A percentile compares a stretch with the other conserved stretches of the same genome.
Conservation (phyloP, 257 asterid genomes). For the Solanum tarijense region DNA sequence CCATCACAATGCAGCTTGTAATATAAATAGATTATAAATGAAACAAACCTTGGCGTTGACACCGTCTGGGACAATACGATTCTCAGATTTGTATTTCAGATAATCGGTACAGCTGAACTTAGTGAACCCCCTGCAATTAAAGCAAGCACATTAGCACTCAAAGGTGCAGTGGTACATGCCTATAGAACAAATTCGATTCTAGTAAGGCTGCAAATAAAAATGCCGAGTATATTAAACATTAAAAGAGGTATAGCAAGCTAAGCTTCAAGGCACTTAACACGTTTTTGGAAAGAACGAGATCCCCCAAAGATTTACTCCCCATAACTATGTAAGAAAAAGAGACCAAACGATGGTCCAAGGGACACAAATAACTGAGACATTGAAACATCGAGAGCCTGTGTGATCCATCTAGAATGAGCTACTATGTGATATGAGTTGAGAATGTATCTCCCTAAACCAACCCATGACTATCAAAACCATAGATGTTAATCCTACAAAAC, state of each 20-base stretch:
- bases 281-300: background rate
- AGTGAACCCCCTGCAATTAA: conserved; percentile 12
- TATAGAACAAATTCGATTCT: background rate
- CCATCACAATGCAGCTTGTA: background rate
- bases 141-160: background rate
- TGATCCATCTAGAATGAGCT: background rate
- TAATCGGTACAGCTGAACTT: conserved; percentile 8
- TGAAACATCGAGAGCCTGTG: background rate
- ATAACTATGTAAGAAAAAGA: background rate
- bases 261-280: background rate
- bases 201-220: background rate
- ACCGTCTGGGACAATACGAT: conserved; percentile 7
- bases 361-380: background rate
- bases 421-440: background rate
- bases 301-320: background rate
- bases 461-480: background rate
- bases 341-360: too few species aligned
- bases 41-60: conserved; percentile 15
- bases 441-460: background rate
- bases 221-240: background rate
- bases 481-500: background rate
- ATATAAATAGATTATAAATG: background rate
- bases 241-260: background rate
- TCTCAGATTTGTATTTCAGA: conserved; percentile 4
- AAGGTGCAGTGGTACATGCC: background rate